Evolutionary conservation across 305 asterid species (phyloP).

Genomic region (Fraxinus baroniana): DNA sequence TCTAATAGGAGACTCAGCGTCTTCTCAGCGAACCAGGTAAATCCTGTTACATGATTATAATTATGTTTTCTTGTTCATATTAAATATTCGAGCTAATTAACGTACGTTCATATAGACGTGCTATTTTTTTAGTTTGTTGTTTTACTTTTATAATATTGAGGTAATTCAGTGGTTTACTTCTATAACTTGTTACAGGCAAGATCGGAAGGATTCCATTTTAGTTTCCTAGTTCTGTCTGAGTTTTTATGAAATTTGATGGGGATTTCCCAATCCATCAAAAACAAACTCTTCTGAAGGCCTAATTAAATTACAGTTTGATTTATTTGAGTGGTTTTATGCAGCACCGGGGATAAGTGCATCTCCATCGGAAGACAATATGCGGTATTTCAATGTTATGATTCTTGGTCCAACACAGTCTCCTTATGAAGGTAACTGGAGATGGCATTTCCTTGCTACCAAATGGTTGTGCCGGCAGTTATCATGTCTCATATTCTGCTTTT

Average conservation of each 20-base stretch:
- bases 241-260: not conserved
- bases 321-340: constrained; percentile 35
- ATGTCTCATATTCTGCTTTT: constrained; percentile 10
- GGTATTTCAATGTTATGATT: constrained; percentile 55
- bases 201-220: not conserved
- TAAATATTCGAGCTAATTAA: not conserved
- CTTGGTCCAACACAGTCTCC: constrained; percentile 98
- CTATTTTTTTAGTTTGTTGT: not conserved
- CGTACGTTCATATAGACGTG: not conserved
- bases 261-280: not conserved
- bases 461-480: not conserved
- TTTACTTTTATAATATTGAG: not conserved
- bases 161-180: not conserved
- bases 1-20: constrained; percentile 6
- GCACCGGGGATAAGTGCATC: constrained; percentile 97
- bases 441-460: not conserved
- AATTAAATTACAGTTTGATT: not conserved
- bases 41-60: not conserved
- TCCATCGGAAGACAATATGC: not conserved
- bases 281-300: not conserved
- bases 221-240: not conserved
- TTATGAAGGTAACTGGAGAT: constrained; percentile 68
- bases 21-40: constrained; percentile 94
- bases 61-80: not conserved
- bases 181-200: not conserved